Percentiles rank a stretch among this genome's conserved stretches.
phyloP scores from a whole-genome alignment of 2,329 filamentous ascomycete genomes.

The Pseudomassariella vexata region DNA sequence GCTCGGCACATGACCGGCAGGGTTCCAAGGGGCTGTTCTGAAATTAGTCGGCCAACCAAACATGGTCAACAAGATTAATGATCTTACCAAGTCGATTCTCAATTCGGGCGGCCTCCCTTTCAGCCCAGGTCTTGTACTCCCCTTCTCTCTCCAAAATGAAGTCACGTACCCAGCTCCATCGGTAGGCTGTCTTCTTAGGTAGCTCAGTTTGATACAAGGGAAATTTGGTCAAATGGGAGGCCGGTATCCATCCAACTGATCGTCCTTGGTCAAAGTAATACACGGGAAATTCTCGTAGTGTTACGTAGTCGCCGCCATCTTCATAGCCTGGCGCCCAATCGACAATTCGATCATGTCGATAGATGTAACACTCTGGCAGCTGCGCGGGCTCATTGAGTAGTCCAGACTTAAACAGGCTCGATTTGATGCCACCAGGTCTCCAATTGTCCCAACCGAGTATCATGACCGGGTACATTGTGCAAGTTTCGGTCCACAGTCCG shows the following conservation, averaged over 20 bases:
- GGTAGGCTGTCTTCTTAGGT: constrained; percentile 10
- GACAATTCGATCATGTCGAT: constrained; percentile 22
- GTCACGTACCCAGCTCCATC: constrained; percentile 11
- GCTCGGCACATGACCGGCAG: too few relatives aligned
- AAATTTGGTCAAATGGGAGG: constrained; percentile 14
- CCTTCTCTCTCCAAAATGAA: constrained; percentile 21
- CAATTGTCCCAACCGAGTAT: constrained; percentile 30
- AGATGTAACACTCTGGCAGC: constrained; percentile 27
- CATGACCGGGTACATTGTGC: constrained; percentile 27
- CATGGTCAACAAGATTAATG: too few relatives aligned
- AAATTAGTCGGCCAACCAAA: too few relatives aligned
- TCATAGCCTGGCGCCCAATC: constrained; percentile 31
- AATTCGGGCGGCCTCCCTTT: constrained; percentile 12
- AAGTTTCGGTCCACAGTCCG: too few relatives aligned
- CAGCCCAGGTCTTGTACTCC: constrained; percentile 17
- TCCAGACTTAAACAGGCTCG: constrained; percentile 20
- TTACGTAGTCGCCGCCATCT: constrained; percentile 25
- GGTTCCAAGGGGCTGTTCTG: too few relatives aligned
- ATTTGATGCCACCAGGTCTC: constrained; percentile 20
- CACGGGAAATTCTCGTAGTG: constrained; percentile 30
- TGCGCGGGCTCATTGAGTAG: constrained; percentile 16
- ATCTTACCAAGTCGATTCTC: constrained; percentile 9
- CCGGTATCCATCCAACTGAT: constrained; percentile 19
- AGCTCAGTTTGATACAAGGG: constrained; percentile 13
- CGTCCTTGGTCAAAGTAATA: constrained; percentile 28